Evolutionary conservation across 2,329 filamentous ascomycete species (phyloP).

Genomic region (Botrytis tulipae): DNA sequence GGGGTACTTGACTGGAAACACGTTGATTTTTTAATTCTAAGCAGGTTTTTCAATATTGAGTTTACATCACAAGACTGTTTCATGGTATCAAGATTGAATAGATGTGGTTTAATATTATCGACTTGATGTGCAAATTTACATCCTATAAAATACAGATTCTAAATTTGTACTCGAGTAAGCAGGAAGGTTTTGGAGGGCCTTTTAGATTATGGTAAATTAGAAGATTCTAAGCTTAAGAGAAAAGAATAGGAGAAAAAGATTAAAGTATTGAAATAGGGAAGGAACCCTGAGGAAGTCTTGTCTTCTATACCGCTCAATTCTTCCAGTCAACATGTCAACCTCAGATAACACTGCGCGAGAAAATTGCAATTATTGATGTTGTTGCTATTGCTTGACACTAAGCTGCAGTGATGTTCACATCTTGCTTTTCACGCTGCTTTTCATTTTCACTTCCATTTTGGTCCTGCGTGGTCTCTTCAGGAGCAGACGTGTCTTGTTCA

Average conservation of each 20-base stretch:
- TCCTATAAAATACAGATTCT: too few species aligned
- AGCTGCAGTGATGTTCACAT: neutral
- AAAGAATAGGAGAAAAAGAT: neutral
- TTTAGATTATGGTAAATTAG: neutral
- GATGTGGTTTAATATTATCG: too few species aligned
- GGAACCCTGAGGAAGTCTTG: neutral
- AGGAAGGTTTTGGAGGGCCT: rapidly evolving
- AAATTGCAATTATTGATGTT: neutral
- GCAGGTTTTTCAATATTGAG: too few species aligned
- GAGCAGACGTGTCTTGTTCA: neutral
- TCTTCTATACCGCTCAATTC: neutral
- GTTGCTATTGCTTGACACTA: neutral
- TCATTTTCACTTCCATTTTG: neutral
- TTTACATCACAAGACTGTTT: too few species aligned
- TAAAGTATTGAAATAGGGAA: neutral
- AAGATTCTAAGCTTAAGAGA: neutral
- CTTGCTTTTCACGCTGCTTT: neutral
- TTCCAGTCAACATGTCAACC: neutral
- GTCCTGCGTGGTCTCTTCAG: neutral
- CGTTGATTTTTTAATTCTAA: rapidly evolving
- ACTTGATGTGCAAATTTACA: too few species aligned
- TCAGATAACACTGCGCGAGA: neutral
- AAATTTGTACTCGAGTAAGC: neutral
- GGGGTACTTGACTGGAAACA: too few species aligned
- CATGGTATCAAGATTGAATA: too few species aligned